phyloP scores from a whole-genome alignment of 1,284 basidiomycete species.

The Caloboletus inedulis region DNA sequence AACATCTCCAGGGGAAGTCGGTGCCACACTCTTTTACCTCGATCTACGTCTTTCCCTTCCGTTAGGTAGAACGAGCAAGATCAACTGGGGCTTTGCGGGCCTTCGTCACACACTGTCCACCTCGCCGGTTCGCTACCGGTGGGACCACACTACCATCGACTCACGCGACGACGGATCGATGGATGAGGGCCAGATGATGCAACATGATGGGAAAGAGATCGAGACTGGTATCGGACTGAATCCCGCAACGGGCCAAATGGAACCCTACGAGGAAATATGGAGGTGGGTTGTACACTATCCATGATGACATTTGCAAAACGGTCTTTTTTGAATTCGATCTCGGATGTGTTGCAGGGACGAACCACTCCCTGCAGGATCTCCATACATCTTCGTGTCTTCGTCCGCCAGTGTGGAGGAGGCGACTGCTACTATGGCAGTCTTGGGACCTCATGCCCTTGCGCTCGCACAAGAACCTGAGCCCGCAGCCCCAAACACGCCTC shows the following conservation, averaged over 20 bases:
- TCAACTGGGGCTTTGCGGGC: conserved; percentile 29
- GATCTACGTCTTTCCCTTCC: conserved; percentile 30
- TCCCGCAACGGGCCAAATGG: conserved; percentile 20
- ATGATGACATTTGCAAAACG: background rate
- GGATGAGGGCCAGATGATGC: conserved; percentile 24
- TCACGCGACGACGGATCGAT: conserved; percentile 14
- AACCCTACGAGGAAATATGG: conserved; percentile 29
- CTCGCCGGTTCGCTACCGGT: conserved; percentile 12
- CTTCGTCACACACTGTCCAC: conserved; percentile 23
- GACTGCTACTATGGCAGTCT: conserved; percentile 23
- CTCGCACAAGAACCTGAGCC: conserved; percentile 14
- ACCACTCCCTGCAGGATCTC: conserved; percentile 9
- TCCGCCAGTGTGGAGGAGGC: conserved; percentile 10
- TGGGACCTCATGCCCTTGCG: conserved; percentile 26
- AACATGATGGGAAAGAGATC: conserved; percentile 24
- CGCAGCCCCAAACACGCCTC: background rate
- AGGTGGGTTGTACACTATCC: no score
- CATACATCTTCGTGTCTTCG: conserved; percentile 25
- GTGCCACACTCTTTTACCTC: conserved; percentile 22
- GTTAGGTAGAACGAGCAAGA: conserved; percentile 10
- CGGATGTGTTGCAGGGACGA: conserved; percentile 17
- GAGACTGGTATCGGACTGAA: conserved; percentile 27
- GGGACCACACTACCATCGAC: conserved; percentile 24
- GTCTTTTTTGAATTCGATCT: background rate
- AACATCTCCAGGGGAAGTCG: conserved; percentile 17